phyloP scores from a whole-genome alignment of 2,329 filamentous ascomycete genomes.

The Sclerotinia borealis region DNA sequence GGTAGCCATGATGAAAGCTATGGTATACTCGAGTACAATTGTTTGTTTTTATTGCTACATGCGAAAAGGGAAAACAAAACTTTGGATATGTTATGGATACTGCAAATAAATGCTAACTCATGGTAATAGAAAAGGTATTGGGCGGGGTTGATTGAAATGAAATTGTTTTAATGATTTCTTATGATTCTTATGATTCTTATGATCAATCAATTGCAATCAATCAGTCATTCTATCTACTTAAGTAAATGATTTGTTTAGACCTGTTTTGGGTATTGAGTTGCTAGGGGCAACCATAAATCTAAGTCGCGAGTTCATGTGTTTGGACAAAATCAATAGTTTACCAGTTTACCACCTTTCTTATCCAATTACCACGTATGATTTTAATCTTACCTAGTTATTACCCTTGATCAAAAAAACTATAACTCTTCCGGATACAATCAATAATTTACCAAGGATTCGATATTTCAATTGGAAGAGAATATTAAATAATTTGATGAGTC shows the following conservation, averaged over 20 bases:
- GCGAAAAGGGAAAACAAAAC: neutral
- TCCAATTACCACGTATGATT: neutral
- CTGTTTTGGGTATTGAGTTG: neutral
- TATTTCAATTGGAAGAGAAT: neutral
- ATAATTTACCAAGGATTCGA: neutral
- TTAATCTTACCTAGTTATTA: neutral
- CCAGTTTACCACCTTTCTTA: too few relatives aligned
- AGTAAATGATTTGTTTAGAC: slow-evolving; percentile 1
- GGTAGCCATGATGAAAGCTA: slow-evolving; percentile 26
- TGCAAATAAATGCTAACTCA: neutral
- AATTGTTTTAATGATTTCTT: neutral
- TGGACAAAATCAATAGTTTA: too few relatives aligned
- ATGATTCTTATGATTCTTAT: neutral
- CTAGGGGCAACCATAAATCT: neutral
- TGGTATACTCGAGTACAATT: too few relatives aligned
- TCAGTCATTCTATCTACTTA: neutral
- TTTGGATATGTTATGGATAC: neutral
- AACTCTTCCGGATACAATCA: neutral
- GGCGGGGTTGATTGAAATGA: neutral
- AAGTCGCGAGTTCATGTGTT: slow-evolving; percentile 3
- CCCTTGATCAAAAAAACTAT: too few relatives aligned
- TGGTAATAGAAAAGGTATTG: neutral
- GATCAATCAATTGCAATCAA: neutral
- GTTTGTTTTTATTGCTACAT: neutral
- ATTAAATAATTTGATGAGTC: neutral